Base-by-base conservation (phyloP, 257 asterid species). In the Nemophila menziesii region DNA sequence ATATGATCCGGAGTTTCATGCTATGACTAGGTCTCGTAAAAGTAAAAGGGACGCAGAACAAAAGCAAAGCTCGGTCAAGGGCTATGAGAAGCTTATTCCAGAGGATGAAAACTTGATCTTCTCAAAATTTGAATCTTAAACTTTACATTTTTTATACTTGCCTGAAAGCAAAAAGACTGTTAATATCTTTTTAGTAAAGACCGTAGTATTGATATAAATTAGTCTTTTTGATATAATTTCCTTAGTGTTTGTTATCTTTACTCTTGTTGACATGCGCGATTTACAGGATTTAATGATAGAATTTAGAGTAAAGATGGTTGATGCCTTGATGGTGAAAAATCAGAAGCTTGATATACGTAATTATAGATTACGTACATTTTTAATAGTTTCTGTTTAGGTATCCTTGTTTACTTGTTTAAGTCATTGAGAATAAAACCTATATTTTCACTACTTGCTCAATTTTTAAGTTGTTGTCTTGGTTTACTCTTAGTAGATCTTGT, bases 1-100 rank as follows among this genome's bases (percentile, higher is more conserved):
- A 43, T 71, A 61, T 34, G 76, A 76, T 39, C 73, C 80, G 3
- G 54, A 44, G 9, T 23, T 19, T 29, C 62, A 46, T 22, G 26
- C 48, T 5, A 4, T 36, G 36, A 52, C 39, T 20, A 42, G 59
- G 44, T 12, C 69, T 10, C 40, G 44, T 54, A 51, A 43, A n/a
- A 44, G 42, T 15, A 44, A 11, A 19, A 61, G 22, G 38, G 50
- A 21, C 34, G 65, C 38, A 9, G 38, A 33, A 5, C 12, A 46
- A 21, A 36, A 9, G 14, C 13, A 22, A 4, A 4, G 20, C 36
- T 18, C 40, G 17, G 10, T 12, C 20, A 47, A 24, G 24, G 29
- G 40, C 33, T 41, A 42, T 1, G 47, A 22, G 18, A 20, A 26
- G 47, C 55, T 14, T 29, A 4, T 22, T 16, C 27, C 22, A 20